Percentiles rank a stretch among this genome's conserved stretches.
Evolutionary conservation across 2,329 filamentous ascomycete genomes (phyloP).

Genomic region (Fusarium sp.): DNA sequence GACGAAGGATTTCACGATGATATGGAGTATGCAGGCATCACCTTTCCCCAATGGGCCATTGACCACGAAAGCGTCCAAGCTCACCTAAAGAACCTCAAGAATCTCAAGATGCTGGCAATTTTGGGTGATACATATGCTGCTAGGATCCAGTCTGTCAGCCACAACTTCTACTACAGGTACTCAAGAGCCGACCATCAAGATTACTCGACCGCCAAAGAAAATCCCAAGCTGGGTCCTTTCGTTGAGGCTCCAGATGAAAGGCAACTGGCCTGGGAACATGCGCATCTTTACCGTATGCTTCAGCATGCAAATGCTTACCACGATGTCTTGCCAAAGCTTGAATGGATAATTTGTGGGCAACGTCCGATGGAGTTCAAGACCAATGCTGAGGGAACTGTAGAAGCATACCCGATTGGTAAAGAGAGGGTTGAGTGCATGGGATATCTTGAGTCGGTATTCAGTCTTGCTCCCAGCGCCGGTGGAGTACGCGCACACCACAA

Average conservation of each 20-base stretch:
- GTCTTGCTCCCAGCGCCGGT: neutral
- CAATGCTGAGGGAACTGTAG: neutral
- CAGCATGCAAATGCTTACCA: slow-evolving; percentile 21
- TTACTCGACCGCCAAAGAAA: neutral
- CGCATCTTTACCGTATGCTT: slow-evolving; percentile 36
- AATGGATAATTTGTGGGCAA: slow-evolving; percentile 30
- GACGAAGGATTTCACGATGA: neutral
- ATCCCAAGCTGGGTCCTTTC: neutral
- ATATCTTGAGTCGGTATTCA: neutral
- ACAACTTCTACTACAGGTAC: neutral
- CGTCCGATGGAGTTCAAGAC: slow-evolving; percentile 2
- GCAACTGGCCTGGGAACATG: slow-evolving; percentile 1
- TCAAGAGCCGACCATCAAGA: neutral
- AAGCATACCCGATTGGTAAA: neutral
- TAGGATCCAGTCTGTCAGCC: too few species aligned
- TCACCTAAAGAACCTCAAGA: neutral
- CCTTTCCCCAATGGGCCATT: slow-evolving; percentile 16
- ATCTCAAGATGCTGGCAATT: slow-evolving; percentile 18
- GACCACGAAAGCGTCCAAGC: slow-evolving; percentile 9
- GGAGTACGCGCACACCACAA: too few species aligned
- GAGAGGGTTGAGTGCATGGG: neutral
- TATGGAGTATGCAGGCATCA: too few species aligned
- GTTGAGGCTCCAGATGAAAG: accelerated
- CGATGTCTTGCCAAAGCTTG: slow-evolving; percentile 11
- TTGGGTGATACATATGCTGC: slow-evolving; percentile 21